Evolutionary conservation across 1,284 basidiomycete genomes (phyloP).

Genomic region (Sporisorium scitamineum): DNA sequence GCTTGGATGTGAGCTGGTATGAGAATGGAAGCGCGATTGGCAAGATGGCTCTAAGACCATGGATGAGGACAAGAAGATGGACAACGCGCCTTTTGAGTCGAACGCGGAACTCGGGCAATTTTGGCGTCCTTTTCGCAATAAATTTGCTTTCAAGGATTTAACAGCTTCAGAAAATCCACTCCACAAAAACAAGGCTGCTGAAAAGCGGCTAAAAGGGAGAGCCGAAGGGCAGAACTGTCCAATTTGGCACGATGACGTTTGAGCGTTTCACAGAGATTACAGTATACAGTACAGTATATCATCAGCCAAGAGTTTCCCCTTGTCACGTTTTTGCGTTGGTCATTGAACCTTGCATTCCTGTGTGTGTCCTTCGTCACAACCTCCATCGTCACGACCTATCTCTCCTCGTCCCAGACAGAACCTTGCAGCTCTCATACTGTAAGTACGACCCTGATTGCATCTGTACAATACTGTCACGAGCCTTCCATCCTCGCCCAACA

Average conservation of each 20-base stretch:
- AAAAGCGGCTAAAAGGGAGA: not conserved
- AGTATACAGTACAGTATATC: no score
- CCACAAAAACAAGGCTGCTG: no score
- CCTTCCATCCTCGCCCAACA: slow-evolving; percentile 5
- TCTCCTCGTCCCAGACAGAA: no score
- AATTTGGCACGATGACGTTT: not conserved
- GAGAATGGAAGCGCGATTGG: not conserved
- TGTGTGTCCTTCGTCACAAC: not conserved
- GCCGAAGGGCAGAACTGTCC: not conserved
- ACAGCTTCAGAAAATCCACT: not conserved
- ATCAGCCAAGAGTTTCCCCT: not conserved
- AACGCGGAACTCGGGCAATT: slow-evolving; percentile 5
- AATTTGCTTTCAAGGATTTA: not conserved
- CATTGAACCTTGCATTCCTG: no score
- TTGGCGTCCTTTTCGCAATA: not conserved
- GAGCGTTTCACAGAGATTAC: no score
- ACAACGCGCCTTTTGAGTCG: not conserved
- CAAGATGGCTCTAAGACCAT: not conserved
- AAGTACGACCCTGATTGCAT: not conserved
- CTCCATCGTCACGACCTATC: not conserved
- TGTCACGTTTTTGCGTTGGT: no score
- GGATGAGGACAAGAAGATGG: slow-evolving; percentile 1
- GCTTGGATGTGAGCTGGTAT: not conserved
- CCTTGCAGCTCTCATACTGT: not conserved
- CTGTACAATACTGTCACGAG: not conserved